Evolutionary conservation across 176 grass and related monocot species (phyloP).

Genomic region (Juncus inflexus): DNA sequence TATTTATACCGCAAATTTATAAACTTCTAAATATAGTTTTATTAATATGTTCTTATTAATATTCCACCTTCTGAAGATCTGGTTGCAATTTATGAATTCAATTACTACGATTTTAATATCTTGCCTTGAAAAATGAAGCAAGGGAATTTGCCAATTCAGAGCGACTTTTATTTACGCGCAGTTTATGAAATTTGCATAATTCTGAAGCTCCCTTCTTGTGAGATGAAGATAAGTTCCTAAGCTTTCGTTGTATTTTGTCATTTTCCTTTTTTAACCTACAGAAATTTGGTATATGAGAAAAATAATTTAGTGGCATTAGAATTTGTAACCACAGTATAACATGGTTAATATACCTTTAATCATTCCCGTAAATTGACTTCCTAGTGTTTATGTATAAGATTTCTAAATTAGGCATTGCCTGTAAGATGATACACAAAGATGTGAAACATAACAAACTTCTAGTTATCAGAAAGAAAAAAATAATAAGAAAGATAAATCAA

Average conservation of each 20-base stretch:
- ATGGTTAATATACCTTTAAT: no score
- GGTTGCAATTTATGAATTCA: not conserved
- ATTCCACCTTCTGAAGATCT: not conserved
- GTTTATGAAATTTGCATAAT: conserved; percentile 68
- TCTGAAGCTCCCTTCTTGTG: conserved; percentile 59
- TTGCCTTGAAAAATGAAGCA: conserved; percentile 52
- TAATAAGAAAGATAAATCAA: no score
- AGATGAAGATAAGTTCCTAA: conserved; percentile 51
- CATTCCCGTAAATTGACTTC: no score
- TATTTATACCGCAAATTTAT: not conserved
- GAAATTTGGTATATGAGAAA: no score
- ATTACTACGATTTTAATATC: not conserved
- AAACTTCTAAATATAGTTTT: not conserved
- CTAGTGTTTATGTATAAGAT: no score
- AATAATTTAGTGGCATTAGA: no score
- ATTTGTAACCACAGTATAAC: no score
- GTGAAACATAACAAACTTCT: no score
- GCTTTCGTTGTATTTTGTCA: conserved; percentile 53
- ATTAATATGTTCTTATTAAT: not conserved
- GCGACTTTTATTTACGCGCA: conserved; percentile 63
- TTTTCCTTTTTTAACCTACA: no score
- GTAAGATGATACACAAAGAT: no score
- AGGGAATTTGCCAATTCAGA: conserved; percentile 56
- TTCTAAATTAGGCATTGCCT: no score
- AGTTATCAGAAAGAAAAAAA: no score